Evolutionary conservation across 108 stramenopile genomes (phyloP), one percentile per base, ranked within the genome.

Genomic region (Cyclotella sp.): DNA sequence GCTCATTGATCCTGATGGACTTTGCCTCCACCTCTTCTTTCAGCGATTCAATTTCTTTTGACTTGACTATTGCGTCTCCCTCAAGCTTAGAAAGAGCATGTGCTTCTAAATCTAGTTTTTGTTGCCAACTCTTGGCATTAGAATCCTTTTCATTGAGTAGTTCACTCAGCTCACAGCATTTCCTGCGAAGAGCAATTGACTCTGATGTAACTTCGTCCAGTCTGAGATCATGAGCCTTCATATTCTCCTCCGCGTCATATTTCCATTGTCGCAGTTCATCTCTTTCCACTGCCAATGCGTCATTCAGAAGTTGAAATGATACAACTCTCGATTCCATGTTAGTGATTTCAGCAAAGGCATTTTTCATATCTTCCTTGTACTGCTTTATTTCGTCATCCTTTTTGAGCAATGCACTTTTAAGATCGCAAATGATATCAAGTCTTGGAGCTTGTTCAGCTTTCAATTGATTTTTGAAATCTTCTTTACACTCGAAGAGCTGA

Each of bases 301-400:
- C 39, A 63, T 63, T 63, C 30, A 63, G 8, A 41, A 63, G 30
- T 24, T 19, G 61, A 18, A 40, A 41, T n/a, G 61, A 63, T 19
- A 63, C 34, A 14, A 63, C 30, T 15, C 13, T 63, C 0, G 61
- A 41, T 5, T 63, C n/a, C 39, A 63, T 19, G 6, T 18, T 39
- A 41, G 40, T 18, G 14, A 63, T 14, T 21, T 41, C 39, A 2
- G 40, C 21, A 13, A 30, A 24, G 1, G 61, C 15, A 34, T 40
- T 63, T 24, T 41, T 15, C 21, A 63, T 41, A 19, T 63, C 61
- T 14, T 63, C 40, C 40, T 63, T 63, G 61, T 41, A 16, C 40
- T 63, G 40, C 30, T 39, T 42, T 19, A 63, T 42, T 63, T 63
- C 61, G 9, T 63, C 4, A 8, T 63, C 61, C 40, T 63, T 63